Percentiles rank a stretch among this genome's conserved stretches.
These are phyloP conservation scores for Hondaea fermentalgiana DNA, from an alignment of 108 stramenopile genomes.

Conservation along the genomic window DNA sequence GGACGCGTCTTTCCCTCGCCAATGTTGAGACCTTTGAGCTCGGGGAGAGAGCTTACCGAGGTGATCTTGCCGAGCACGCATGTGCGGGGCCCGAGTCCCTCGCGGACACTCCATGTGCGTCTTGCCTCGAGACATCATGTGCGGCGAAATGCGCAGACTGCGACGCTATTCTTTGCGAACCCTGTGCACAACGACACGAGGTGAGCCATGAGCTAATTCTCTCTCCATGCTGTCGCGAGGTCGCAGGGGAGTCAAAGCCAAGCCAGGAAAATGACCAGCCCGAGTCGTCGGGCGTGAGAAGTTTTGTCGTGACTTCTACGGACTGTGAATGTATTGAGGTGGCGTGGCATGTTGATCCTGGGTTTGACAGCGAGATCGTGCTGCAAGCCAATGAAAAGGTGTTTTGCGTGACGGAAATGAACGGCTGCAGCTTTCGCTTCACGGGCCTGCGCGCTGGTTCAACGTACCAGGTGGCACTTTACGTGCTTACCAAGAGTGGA, in stretches of 20 bases:
- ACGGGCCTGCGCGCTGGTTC: background rate
- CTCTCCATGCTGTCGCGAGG: conserved; percentile 8
- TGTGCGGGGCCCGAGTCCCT: background rate
- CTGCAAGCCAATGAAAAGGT: background rate
- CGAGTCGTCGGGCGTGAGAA: background rate
- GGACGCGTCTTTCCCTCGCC: background rate
- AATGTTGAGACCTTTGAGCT: background rate
- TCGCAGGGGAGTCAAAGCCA: background rate
- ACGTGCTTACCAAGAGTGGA: background rate
- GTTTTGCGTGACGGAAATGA: background rate
- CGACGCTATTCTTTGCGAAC: background rate
- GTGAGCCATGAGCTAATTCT: background rate
- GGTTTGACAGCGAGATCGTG: background rate
- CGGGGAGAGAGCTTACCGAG: background rate
- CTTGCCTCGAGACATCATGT: background rate
- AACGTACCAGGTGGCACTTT: background rate
- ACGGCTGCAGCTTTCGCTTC: background rate
- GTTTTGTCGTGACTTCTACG: background rate
- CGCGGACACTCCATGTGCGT: background rate
- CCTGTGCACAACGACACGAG: background rate
- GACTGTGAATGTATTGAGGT: background rate
- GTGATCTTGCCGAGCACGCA: background rate
- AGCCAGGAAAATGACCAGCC: background rate
- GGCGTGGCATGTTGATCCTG: background rate
- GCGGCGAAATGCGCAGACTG: background rate